A percentile compares a stretch with the other conserved stretches of the same genome.
phyloP scores from a whole-genome alignment of 2,329 filamentous ascomycete genomes.

The Fusarium verrucosum region DNA sequence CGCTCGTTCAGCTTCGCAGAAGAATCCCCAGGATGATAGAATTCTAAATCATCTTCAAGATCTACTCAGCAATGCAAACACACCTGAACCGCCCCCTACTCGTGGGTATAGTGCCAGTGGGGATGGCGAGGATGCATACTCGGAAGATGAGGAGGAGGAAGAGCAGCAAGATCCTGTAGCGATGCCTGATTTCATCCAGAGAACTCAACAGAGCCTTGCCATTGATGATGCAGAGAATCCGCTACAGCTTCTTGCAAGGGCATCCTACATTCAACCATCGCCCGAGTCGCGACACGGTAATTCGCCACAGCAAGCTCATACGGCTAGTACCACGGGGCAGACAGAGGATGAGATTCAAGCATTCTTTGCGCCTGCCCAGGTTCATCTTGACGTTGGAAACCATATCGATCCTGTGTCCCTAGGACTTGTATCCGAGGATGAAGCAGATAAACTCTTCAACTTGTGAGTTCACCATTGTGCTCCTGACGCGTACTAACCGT shows the following conservation, averaged over 20 bases:
- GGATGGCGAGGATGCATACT: constrained; percentile 44
- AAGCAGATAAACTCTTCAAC: constrained; percentile 70
- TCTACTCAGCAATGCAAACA: constrained; percentile 49
- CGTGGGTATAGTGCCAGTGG: constrained; percentile 26
- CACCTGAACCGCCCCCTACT: constrained; percentile 30
- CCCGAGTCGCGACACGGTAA: constrained; percentile 48
- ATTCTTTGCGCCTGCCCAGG: constrained; percentile 73
- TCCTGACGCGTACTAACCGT: not conserved
- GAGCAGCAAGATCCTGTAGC: constrained; percentile 42
- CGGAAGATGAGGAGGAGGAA: constrained; percentile 47
- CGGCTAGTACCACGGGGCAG: constrained; percentile 34
- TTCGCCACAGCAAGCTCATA: constrained; percentile 41
- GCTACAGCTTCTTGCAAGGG: constrained; percentile 75
- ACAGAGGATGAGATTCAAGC: constrained; percentile 62
- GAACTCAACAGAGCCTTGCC: constrained; percentile 62
- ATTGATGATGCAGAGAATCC: constrained; percentile 80
- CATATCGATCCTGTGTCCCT: constrained; percentile 76
- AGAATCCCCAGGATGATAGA: constrained; percentile 56
- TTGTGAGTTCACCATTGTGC: constrained; percentile 60
- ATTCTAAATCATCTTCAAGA: constrained; percentile 56
- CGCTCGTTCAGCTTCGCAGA: constrained; percentile 56
- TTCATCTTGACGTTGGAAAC: constrained; percentile 68
- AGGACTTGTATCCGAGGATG: constrained; percentile 71
- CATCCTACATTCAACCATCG: constrained; percentile 72
- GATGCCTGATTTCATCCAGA: constrained; percentile 44